phyloP scores from a whole-genome alignment of 305 asterid genomes.

The Solanum aculeatissimum region DNA sequence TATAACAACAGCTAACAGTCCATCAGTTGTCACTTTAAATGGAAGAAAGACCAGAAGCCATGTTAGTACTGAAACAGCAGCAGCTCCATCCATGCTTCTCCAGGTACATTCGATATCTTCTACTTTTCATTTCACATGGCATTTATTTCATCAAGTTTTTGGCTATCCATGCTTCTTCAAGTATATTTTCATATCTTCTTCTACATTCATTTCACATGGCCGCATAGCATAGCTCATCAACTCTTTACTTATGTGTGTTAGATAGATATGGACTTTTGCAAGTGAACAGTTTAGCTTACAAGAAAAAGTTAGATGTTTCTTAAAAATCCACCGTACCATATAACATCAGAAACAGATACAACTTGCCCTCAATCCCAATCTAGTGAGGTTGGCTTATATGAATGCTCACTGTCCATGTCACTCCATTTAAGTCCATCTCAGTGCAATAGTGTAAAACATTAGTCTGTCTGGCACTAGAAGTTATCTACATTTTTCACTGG shows the following conservation, averaged over 20 bases:
- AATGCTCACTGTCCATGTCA: not conserved
- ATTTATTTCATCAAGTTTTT: not conserved
- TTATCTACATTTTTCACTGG: not conserved
- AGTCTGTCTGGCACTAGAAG: not conserved
- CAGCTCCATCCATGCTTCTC: slow-evolving; percentile 49
- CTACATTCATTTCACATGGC: not conserved
- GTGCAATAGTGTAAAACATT: not conserved
- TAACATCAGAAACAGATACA: not conserved
- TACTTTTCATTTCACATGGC: not conserved
- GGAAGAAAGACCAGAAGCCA: slow-evolving; percentile 59
- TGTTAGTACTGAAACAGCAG: slow-evolving; percentile 20
- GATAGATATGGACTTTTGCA: not conserved
- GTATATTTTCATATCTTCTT: not conserved
- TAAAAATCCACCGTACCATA: not conserved
- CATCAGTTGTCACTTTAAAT: slow-evolving; percentile 36
- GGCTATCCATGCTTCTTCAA: not conserved
- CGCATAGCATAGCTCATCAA: not conserved
- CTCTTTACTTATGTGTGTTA: not conserved
- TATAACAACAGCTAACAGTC: slow-evolving; percentile 42
- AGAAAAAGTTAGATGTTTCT: not conserved
- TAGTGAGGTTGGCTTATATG: not conserved
- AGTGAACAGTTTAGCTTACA: not conserved
- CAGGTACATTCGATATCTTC: slow-evolving; percentile 27
- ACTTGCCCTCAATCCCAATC: not conserved
- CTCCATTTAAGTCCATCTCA: not conserved